phyloP scores from a whole-genome alignment of 345 rosid genomes.

The Salix viminalis region DNA sequence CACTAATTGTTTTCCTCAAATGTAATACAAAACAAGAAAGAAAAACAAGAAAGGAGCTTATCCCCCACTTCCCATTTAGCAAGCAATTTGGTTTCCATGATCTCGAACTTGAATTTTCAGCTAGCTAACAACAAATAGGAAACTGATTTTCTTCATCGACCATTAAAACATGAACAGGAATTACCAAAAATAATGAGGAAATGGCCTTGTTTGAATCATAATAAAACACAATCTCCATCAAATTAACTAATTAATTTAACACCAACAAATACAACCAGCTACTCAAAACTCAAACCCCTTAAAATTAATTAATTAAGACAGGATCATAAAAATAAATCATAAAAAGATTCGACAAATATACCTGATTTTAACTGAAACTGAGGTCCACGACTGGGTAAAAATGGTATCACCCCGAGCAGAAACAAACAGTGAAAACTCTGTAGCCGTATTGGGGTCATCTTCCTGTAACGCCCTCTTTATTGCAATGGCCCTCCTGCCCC shows the following conservation, averaged over 20 bases:
- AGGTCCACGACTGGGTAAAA: conserved; percentile 83
- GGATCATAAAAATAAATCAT: neutral
- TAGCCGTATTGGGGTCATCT: conserved; percentile 27
- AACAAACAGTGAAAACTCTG: conserved; percentile 51
- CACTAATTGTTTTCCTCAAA: neutral
- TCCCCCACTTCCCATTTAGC: neutral
- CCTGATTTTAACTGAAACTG: conserved; percentile 53
- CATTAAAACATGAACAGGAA: neutral
- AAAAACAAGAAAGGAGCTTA: neutral
- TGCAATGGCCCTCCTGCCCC: conserved; percentile 58
- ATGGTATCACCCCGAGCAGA: conserved; percentile 61
- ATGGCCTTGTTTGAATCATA: neutral
- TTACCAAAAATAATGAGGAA: neutral
- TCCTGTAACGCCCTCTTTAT: conserved; percentile 56
- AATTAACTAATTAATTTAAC: neutral
- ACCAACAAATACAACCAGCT: too few species aligned
- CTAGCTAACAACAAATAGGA: neutral
- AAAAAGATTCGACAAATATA: neutral
- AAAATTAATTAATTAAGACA: neutral
- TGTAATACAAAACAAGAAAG: neutral
- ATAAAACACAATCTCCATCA: neutral
- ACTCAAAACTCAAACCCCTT: too few species aligned
- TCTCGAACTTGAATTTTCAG: neutral
- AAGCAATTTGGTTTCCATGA: neutral
- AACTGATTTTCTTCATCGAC: neutral